Conservation (phyloP, 208 protist species). For the Herpetomonas samuelpessoai region DNA sequence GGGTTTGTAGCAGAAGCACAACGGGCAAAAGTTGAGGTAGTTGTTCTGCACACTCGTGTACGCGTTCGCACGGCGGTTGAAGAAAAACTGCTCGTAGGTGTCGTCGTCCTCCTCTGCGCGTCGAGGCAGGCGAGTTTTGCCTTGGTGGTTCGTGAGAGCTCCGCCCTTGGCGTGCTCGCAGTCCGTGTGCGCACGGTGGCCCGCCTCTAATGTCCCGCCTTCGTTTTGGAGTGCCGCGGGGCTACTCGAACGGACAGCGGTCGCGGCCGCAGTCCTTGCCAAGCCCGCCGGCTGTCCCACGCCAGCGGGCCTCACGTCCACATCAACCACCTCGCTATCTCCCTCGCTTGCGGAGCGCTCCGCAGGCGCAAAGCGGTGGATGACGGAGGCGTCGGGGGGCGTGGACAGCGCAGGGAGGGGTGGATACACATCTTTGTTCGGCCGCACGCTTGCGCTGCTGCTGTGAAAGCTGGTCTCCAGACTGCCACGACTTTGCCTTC, state of each 20-base stretch:
- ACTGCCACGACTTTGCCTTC: neutral
- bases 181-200: neutral
- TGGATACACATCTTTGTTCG: conserved; percentile 13
- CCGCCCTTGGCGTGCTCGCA: neutral
- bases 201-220: neutral
- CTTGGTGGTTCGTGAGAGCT: neutral
- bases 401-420: conserved; percentile 3
- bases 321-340: neutral
- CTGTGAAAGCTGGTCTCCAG: neutral
- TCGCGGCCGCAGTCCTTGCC: too few species aligned
- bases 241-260: too few species aligned
- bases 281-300: too few species aligned
- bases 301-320: neutral
- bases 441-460: neutral
- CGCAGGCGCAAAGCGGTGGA: conserved; percentile 8
- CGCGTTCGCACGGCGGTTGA: conserved; percentile 45
- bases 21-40: conserved; percentile 69
- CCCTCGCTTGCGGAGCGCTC: neutral
- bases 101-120: neutral
- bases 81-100: conserved; percentile 48
- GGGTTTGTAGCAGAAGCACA: conserved; percentile 86
- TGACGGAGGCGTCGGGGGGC: neutral
- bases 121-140: too few species aligned
- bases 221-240: neutral
- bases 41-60: conserved; percentile 65